phyloP scores from a whole-genome alignment of 179 eudicot genomes.

The Silene coronaria region DNA sequence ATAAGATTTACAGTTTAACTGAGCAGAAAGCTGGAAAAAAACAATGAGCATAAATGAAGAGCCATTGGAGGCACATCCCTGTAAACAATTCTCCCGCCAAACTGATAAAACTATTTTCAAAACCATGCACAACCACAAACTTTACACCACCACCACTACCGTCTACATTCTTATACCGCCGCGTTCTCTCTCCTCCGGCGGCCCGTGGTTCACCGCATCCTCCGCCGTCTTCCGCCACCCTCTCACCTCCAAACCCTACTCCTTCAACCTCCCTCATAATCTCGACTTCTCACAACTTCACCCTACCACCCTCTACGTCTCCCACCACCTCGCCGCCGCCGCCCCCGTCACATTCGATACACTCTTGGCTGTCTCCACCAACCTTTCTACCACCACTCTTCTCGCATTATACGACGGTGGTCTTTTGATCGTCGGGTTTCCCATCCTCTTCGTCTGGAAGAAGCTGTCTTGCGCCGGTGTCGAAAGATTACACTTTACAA shows the following conservation, averaged over 20 bases:
- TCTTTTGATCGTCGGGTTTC: neutral
- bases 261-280: neutral
- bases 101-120: neutral
- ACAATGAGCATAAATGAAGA: too few relatives aligned
- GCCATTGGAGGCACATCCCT: too few relatives aligned
- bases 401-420: neutral
- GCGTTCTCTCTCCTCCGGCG: neutral
- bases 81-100: neutral
- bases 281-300: neutral
- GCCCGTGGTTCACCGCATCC: neutral
- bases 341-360: neutral
- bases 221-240: neutral
- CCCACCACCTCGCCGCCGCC: neutral
- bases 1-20: too few relatives aligned
- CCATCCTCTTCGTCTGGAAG: neutral
- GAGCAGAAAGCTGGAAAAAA: too few relatives aligned
- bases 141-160: neutral
- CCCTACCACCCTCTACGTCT: neutral
- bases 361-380: neutral
- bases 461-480: neutral
- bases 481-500: neutral
- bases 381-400: neutral
- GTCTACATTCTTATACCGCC: neutral
- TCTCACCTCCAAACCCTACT: neutral
- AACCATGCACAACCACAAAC: neutral